A percentile compares a stretch with the other conserved stretches of the same genome.
These are phyloP conservation scores for Francoa sonchifolia DNA, from an alignment of 441 rosid species.

Conservation along the genomic window DNA sequence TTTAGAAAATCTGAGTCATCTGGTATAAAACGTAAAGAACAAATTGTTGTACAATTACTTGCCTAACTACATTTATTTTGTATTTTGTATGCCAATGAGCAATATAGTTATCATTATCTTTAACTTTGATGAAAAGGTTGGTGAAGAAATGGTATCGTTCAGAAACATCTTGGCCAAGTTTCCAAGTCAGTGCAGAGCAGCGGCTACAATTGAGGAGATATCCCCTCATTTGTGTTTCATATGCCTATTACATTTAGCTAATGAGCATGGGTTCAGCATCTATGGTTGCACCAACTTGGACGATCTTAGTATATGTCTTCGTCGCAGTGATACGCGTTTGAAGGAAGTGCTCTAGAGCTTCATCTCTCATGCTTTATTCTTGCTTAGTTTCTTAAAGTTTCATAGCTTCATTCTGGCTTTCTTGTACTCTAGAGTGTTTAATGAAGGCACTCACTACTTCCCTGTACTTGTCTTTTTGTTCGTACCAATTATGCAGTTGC, in stretches of 20 bases:
- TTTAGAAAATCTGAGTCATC: no score
- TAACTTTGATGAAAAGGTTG: constrained; percentile 18
- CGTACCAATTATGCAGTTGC: no score
- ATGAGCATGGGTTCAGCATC: constrained; percentile 69
- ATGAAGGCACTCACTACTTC: no score
- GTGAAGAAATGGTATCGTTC: constrained; percentile 45
- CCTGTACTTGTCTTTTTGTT: no score
- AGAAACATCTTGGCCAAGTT: constrained; percentile 49
- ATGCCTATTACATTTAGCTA: constrained; percentile 82
- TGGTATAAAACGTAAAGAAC: no score
- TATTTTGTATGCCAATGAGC: no score
- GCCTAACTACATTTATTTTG: no score
- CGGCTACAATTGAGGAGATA: constrained; percentile 43
- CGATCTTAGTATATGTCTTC: constrained; percentile 49
- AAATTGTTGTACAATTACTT: no score
- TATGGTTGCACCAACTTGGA: constrained; percentile 38
- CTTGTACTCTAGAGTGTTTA: no score
- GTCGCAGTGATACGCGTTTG: constrained; percentile 2
- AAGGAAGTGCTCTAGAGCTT: constrained; percentile 3
- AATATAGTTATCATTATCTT: no score
- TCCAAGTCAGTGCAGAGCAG: constrained; percentile 63
- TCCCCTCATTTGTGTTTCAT: constrained; percentile 92
- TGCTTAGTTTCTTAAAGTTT: no score
- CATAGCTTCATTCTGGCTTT: no score
- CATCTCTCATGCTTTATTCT: constrained; percentile 5